Evolutionary conservation across 2,329 filamentous ascomycete species (phyloP), one percentile per base, ranked within the genome.

Genomic region (Exophiala bonariae): DNA sequence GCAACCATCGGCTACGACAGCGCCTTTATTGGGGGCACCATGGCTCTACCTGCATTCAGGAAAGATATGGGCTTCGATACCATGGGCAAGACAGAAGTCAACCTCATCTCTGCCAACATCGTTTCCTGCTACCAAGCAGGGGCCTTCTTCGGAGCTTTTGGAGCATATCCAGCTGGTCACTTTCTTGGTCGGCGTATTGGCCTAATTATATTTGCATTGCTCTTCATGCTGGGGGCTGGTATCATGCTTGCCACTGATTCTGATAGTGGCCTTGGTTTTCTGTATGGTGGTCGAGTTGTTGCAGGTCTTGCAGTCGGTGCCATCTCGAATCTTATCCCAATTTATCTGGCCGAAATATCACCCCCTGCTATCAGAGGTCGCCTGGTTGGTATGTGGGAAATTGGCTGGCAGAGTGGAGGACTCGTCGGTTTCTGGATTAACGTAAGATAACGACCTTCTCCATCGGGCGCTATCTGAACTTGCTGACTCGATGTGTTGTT

Each of bases 381-480:
- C 2, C 72, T 86, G 1, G 80, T 86, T 18, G 82, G 83, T 41
- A 77, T 86, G 44, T 86, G 84, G 63, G 83, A 86, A 61, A 71
- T 86, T 1, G 79, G 80, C 18, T 85, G 79, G 67, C 83, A 85
- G 66, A 70, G 79, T 63, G 81, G 84, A 66, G 73, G 82, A 49
- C 62, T 83, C 2, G 78, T 83, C 20, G 82, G 81, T 17, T 83
- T 82, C 66, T 83, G 80, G 80, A 81, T 82, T n/a, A n/a, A n/a
- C n/a, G n/a, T n/a, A n/a, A n/a, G n/a, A n/a, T n/a, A n/a, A n/a
- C n/a, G n/a, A n/a, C n/a, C n/a, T n/a, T n/a, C n/a, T n/a, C n/a
- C n/a, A n/a, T n/a, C n/a, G n/a, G n/a, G n/a, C n/a, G n/a, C n/a
- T n/a, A n/a, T n/a, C n/a, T n/a, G n/a, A n/a, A n/a, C n/a, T n/a